Evolutionary conservation across 2,329 filamentous ascomycete genomes (phyloP), one percentile per base, ranked within the genome.

Genomic region (Aciculosporium take): DNA sequence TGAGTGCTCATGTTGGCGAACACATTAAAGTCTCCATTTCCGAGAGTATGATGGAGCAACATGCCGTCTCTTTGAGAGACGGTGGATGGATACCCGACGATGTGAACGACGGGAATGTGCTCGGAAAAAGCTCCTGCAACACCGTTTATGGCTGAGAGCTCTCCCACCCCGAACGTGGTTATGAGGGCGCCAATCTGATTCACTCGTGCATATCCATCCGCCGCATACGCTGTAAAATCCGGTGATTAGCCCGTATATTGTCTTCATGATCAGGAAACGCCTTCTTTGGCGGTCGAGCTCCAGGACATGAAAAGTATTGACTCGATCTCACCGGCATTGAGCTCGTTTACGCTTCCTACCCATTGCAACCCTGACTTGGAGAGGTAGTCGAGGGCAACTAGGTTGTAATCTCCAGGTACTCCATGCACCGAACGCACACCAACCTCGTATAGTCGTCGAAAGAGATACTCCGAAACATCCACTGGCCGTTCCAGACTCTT

Each of bases 21-120:
- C 41, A 86, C 83, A 46, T 82, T 79, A 61, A 84, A 93, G 62
- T 93, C 81, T 45, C 85, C 81, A 51, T 84, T 83, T 42, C 76
- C 79, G 1, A 85, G 72, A 0, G 81, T 84, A 58, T 85, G 81
- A 52, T 84, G 79, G 25, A 71, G 60, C 27, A 70, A 58, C 62
- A 68, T 66, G 48, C 64, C 63, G 40, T 65, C 61, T 37, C 60
- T 61, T 55, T 71, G 66, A 13, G 67, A 69, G 43, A 63, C 52
- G 29, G 65, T 69, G 10, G 66, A 67, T 1, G 68, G 68, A 46
- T 64, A 69, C 37, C 68, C 68, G 31, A 81, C 76, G 42, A 81
- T 77, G 57, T 86, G 81, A 23, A 84, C 73, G 6, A 87, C 67
- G 2, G 81, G 79, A 2, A 84, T 77, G 50, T 74, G 72, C 58